phyloP scores from a whole-genome alignment of 163 green algal genomes.

The Chlorella variabilis region DNA sequence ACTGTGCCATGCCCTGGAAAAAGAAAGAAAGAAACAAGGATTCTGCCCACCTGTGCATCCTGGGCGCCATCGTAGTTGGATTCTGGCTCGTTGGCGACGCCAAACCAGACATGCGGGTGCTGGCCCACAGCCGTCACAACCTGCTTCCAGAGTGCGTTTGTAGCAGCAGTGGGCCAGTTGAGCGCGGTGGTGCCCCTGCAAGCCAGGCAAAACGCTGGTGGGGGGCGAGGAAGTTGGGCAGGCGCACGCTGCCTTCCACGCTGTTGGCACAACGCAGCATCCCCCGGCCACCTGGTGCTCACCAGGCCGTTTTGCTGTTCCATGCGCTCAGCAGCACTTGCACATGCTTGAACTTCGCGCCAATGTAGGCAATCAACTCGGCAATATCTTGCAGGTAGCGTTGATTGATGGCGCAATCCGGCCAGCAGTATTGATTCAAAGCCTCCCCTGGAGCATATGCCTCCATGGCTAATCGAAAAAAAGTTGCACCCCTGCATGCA shows the following conservation, averaged over 20 bases:
- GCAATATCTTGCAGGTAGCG: background rate
- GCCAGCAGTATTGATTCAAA: background rate
- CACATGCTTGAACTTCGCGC: background rate
- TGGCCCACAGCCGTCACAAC: background rate
- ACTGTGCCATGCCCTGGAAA: no score
- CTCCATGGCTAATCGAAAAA: slow-evolving; percentile 8
- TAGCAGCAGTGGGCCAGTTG: background rate
- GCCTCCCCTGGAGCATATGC: background rate
- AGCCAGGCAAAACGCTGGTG: background rate
- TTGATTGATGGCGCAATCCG: background rate
- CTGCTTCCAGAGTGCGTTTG: background rate
- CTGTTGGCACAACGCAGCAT: background rate
- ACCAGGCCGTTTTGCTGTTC: background rate
- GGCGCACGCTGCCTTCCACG: background rate
- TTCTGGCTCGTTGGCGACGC: slow-evolving; percentile 13
- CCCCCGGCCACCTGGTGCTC: background rate
- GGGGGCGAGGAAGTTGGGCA: background rate
- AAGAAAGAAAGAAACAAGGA: no score
- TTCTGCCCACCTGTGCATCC: slow-evolving; percentile 4
- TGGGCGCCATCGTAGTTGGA: slow-evolving; percentile 13
- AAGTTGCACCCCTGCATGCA: background rate
- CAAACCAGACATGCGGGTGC: slow-evolving; percentile 9
- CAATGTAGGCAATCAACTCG: background rate
- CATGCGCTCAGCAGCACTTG: slow-evolving; percentile 12
- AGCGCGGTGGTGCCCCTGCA: slow-evolving; percentile 13